Evolutionary conservation across 257 asterid species (phyloP).

Genomic region (Nicotiana noctiflora): DNA sequence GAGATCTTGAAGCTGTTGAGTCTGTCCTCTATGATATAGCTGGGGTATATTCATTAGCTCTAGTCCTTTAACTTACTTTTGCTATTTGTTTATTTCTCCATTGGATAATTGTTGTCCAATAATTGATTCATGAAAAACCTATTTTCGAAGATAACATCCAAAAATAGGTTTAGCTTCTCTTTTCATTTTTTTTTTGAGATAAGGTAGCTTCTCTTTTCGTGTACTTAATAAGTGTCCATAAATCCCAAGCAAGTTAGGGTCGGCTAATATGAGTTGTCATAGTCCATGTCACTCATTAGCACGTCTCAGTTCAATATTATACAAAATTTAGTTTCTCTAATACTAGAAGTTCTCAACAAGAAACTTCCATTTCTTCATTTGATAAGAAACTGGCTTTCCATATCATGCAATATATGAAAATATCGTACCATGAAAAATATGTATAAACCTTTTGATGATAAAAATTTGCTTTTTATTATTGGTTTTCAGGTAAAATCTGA

Average conservation of each 20-base stretch:
- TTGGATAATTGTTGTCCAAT: neutral
- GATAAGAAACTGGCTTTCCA: neutral
- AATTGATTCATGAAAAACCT: neutral
- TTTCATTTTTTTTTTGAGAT: too few species aligned
- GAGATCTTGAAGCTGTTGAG: slow-evolving; percentile 54
- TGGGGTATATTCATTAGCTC: slow-evolving; percentile 44
- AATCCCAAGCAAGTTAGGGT: neutral
- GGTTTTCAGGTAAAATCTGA: slow-evolving; percentile 32
- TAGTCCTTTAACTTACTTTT: neutral
- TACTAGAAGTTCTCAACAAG: neutral
- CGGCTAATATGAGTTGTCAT: neutral
- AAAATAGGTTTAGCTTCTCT: neutral
- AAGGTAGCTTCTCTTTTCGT: too few species aligned
- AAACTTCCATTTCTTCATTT: neutral
- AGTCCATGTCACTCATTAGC: neutral
- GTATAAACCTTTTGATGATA: neutral
- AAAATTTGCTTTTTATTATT: neutral
- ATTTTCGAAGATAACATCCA: neutral
- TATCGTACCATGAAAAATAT: too few species aligned
- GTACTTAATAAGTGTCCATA: too few species aligned
- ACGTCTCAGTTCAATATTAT: neutral
- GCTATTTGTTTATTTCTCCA: neutral
- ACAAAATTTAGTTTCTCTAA: neutral
- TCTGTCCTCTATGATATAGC: slow-evolving; percentile 41
- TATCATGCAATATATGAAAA: neutral